Conservation (phyloP, 2,329 filamentous ascomycete species). For the Lachnellula subtilissima region DNA sequence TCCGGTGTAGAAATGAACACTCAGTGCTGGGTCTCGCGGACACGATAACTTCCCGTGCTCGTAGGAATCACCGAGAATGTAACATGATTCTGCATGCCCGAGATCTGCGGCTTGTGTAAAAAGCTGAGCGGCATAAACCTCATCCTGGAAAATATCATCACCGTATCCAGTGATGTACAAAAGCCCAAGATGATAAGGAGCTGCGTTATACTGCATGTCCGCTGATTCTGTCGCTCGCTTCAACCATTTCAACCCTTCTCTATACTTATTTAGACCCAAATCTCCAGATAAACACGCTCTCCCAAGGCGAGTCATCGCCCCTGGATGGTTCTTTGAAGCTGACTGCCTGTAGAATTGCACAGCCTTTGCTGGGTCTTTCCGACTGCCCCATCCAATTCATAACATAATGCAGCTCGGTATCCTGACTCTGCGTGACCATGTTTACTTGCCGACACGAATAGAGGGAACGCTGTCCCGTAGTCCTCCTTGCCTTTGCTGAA, state of each 20-base stretch:
- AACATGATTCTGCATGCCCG: constrained; percentile 80
- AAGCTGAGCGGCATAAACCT: constrained; percentile 83
- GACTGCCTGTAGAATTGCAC: constrained; percentile 89
- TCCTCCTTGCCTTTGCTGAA: constrained; percentile 95
- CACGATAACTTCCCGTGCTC: constrained; percentile 87
- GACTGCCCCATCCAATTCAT: constrained; percentile 96
- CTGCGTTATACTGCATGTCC: constrained; percentile 86
- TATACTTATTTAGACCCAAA: constrained; percentile 77
- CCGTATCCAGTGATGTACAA: constrained; percentile 92
- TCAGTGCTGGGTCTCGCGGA: constrained; percentile 84
- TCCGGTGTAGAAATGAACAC: constrained; percentile 94
- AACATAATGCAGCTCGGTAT: constrained; percentile 89
- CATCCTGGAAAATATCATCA: constrained; percentile 88
- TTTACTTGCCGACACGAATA: constrained; percentile 91
- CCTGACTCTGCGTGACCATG: constrained; percentile 95
- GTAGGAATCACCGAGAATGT: constrained; percentile 90
- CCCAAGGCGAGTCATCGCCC: constrained; percentile 87
- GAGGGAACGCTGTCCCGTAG: constrained; percentile 82
- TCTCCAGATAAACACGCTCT: constrained; percentile 87
- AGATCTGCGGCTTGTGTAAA: constrained; percentile 93
- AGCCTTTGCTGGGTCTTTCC: constrained; percentile 84
- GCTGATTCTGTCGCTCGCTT: constrained; percentile 88
- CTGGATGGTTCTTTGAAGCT: constrained; percentile 90
- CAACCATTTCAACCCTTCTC: constrained; percentile 93
- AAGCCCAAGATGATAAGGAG: constrained; percentile 83